phyloP scores from a whole-genome alignment of 1,139 yeast genomes.

The Lodderomyces metapsilosis region DNA sequence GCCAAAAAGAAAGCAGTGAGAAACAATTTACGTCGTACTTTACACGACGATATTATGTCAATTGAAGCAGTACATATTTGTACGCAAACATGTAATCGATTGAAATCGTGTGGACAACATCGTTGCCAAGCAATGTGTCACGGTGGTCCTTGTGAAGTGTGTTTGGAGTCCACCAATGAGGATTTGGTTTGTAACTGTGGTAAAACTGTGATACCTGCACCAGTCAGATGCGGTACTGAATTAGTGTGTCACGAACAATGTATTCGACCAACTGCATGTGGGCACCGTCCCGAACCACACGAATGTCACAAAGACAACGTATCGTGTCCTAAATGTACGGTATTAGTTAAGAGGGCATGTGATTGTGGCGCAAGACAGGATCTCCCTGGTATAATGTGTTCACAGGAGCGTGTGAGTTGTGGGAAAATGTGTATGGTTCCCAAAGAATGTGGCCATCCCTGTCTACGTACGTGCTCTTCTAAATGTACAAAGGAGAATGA shows the following conservation, averaged over 20 bases:
- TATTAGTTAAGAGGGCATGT: slow-evolving; percentile 60
- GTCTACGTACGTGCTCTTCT: slow-evolving; percentile 57
- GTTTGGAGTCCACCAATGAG: slow-evolving; percentile 78
- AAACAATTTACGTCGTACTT: slow-evolving; percentile 36
- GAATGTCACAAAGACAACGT: slow-evolving; percentile 66
- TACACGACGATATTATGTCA: slow-evolving; percentile 50
- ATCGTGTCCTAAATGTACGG: slow-evolving; percentile 78
- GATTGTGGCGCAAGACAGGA: slow-evolving; percentile 61
- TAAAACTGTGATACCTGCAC: slow-evolving; percentile 74
- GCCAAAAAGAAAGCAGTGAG: slow-evolving; percentile 49
- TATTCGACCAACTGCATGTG: slow-evolving; percentile 60
- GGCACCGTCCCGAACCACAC: slow-evolving; percentile 73
- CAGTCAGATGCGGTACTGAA: slow-evolving; percentile 83
- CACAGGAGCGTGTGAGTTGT: slow-evolving; percentile 69
- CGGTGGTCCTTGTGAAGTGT: slow-evolving; percentile 79
- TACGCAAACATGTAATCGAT: slow-evolving; percentile 63
- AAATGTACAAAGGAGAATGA: slow-evolving; percentile 32
- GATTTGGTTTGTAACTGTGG: slow-evolving; percentile 88
- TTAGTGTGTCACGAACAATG: slow-evolving; percentile 75
- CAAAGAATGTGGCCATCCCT: slow-evolving; percentile 69
- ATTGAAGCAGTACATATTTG: slow-evolving; percentile 82
- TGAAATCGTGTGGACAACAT: slow-evolving; percentile 72
- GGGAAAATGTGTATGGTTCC: slow-evolving; percentile 60
- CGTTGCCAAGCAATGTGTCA: slow-evolving; percentile 77
- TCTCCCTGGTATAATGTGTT: slow-evolving; percentile 69